A percentile compares a stretch with the other conserved stretches of the same genome.
Conservation (phyloP, 1,284 basidiomycete species). For the Cutaneotrichosporon cyanovorans region DNA sequence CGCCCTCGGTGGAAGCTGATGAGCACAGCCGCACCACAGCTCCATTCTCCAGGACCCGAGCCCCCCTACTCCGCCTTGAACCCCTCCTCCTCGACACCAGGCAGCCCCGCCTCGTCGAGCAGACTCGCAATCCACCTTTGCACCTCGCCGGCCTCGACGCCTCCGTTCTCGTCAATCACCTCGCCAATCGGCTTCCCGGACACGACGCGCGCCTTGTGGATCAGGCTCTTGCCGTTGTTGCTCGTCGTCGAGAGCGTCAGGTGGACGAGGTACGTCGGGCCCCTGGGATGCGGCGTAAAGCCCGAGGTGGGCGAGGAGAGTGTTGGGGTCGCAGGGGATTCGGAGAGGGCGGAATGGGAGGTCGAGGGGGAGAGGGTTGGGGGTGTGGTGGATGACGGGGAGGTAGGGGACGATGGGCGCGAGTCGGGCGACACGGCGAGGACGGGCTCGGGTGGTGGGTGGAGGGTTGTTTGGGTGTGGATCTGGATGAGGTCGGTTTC, state of each 20-base stretch:
- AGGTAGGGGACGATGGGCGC: conserved; percentile 30
- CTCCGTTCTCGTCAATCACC: conserved; percentile 37
- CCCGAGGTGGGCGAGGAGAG: conserved; percentile 14
- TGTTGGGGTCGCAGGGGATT: not conserved
- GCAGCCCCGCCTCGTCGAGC: conserved; percentile 34
- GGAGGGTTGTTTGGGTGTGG: conserved; percentile 32
- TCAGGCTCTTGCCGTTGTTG: conserved; percentile 40
- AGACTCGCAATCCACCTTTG: conserved; percentile 31
- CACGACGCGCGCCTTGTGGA: conserved; percentile 34
- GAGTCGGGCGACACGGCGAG: conserved; percentile 38
- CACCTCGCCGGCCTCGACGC: conserved; percentile 40
- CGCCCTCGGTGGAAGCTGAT: no score
- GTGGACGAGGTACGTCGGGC: conserved; percentile 36
- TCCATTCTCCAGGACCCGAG: no score
- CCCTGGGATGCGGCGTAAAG: conserved; percentile 14
- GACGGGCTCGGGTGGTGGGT: conserved; percentile 22
- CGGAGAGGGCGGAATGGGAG: conserved; percentile 3
- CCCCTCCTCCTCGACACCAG: conserved; percentile 30
- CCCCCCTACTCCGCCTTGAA: conserved; percentile 31
- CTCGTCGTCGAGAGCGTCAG: conserved; percentile 35
- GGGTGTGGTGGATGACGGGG: conserved; percentile 8
- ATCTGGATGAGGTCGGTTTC: conserved; percentile 42
- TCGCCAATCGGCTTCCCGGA: conserved; percentile 33
- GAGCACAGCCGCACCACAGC: no score
- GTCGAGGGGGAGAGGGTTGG: conserved; percentile 20